These are phyloP conservation scores for Gypsophila paniculata DNA, from an alignment of 179 eudicot species.

Conservation along the genomic window DNA sequence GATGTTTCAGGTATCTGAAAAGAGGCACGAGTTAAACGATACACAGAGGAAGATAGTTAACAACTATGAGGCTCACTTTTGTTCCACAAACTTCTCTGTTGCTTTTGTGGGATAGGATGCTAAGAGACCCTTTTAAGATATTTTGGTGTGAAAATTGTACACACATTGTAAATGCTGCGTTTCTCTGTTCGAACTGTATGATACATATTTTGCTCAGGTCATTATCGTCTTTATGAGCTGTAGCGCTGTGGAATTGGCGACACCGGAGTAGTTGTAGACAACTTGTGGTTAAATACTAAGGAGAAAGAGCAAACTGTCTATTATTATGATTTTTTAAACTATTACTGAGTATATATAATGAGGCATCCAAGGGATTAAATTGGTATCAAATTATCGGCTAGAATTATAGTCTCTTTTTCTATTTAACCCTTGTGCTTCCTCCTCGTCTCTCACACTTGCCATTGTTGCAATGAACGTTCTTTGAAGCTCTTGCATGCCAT, in stretches of 20 bases:
- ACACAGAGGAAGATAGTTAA: conserved; percentile 17
- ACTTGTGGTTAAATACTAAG: too few relatives aligned
- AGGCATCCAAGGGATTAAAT: too few relatives aligned
- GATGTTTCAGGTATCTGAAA: conserved; percentile 10
- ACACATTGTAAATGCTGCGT: conserved; percentile 9
- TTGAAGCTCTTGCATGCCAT: too few relatives aligned
- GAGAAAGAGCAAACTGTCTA: too few relatives aligned
- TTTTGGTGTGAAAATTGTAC: conserved; percentile 10
- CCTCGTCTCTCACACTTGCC: too few relatives aligned
- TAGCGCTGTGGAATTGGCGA: background rate
- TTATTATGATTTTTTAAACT: too few relatives aligned
- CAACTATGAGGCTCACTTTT: conserved; percentile 12
- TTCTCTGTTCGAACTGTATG: background rate
- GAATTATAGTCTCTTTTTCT: too few relatives aligned
- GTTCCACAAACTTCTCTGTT: conserved; percentile 1
- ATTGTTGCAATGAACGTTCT: too few relatives aligned
- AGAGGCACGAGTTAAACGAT: conserved; percentile 3
- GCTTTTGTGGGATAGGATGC: background rate
- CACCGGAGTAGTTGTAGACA: too few relatives aligned
- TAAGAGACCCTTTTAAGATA: background rate
- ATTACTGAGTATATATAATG: too few relatives aligned
- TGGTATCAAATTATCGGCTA: too few relatives aligned
- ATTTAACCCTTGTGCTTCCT: too few relatives aligned
- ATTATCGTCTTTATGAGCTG: conserved; percentile 4
- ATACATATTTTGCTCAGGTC: background rate